Conservation (phyloP, 495 filamentous ascomycete species). For the Wilcoxina mikolae region DNA sequence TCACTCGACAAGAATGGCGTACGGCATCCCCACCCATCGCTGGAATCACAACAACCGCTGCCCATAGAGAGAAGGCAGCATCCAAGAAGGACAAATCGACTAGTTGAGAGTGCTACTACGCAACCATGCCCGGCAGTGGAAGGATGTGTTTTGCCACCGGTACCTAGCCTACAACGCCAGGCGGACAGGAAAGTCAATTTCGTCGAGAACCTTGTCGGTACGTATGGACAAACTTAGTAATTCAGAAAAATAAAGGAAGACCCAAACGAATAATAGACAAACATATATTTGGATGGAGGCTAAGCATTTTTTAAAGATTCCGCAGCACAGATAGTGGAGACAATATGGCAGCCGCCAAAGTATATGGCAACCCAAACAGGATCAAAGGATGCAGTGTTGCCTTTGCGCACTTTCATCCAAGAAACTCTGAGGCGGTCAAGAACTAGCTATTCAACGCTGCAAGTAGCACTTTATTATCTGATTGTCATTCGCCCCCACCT, state of each 20-base stretch:
- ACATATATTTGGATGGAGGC: slow-evolving; percentile 9
- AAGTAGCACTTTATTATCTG: slow-evolving; percentile 92
- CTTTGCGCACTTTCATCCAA: slow-evolving; percentile 88
- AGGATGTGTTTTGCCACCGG: slow-evolving; percentile 62
- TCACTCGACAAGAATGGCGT: slow-evolving; percentile 5
- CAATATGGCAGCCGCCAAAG: slow-evolving; percentile 79
- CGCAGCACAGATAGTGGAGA: slow-evolving; percentile 91
- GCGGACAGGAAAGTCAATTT: slow-evolving; percentile 88
- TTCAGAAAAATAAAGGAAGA: slow-evolving; percentile 1
- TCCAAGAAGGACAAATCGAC: slow-evolving; percentile 55
- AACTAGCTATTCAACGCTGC: slow-evolving; percentile 91
- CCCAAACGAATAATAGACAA: not conserved
- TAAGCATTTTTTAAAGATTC: slow-evolving; percentile 54
- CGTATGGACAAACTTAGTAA: slow-evolving; percentile 36
- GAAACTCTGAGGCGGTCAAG: slow-evolving; percentile 88
- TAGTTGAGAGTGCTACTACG: slow-evolving; percentile 31
- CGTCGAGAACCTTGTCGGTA: slow-evolving; percentile 97
- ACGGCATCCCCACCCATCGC: slow-evolving; percentile 29
- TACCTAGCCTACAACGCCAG: slow-evolving; percentile 48
- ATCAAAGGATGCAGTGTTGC: slow-evolving; percentile 57
- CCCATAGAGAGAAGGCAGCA: slow-evolving; percentile 60
- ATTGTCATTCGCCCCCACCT: slow-evolving; percentile 86
- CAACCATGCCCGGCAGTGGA: slow-evolving; percentile 37
- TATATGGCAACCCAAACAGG: slow-evolving; percentile 42
- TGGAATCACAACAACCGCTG: slow-evolving; percentile 32